These are phyloP conservation scores for Cyclotella atomus DNA, from an alignment of 108 stramenopile species.

Conservation along the genomic window DNA sequence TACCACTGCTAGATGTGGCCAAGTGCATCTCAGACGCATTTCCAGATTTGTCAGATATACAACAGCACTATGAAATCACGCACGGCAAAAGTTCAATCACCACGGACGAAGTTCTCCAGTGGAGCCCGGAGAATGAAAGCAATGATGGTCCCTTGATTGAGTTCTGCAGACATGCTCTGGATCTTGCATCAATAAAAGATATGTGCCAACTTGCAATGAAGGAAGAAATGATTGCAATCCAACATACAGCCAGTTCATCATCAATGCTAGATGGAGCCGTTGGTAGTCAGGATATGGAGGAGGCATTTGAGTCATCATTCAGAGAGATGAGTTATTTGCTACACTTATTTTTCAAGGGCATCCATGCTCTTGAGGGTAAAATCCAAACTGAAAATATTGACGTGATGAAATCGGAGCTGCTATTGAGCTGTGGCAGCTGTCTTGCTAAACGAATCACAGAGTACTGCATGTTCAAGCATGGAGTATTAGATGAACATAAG, in stretches of 20 bases:
- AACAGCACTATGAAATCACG: conserved; percentile 11
- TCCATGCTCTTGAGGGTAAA: conserved; percentile 14
- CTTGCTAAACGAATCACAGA: conserved; percentile 35
- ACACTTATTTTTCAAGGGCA: conserved; percentile 28
- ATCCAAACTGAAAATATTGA: neutral
- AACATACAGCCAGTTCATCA: conserved; percentile 25
- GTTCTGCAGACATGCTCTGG: conserved; percentile 27
- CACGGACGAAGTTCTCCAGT: neutral
- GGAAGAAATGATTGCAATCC: conserved; percentile 23
- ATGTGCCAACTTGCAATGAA: conserved; percentile 29
- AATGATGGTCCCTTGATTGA: conserved; percentile 41
- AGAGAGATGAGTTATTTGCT: conserved; percentile 35
- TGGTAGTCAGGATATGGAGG: conserved; percentile 11
- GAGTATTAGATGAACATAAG: neutral
- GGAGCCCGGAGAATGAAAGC: conserved; percentile 1
- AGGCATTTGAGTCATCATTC: conserved; percentile 32
- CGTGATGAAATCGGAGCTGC: conserved; percentile 26
- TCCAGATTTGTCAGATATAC: conserved; percentile 31
- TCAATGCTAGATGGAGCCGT: conserved; percentile 25
- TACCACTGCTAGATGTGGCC: conserved; percentile 14
- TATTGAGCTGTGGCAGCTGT: conserved; percentile 30
- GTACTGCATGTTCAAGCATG: conserved; percentile 40
- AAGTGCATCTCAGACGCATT: conserved; percentile 11
- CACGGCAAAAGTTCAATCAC: neutral
- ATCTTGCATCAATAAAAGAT: conserved; percentile 8